Percentiles rank a stretch among this genome's conserved stretches.
These are phyloP conservation scores for Xylaria sp. DNA, from an alignment of 2,329 filamentous ascomycete genomes.

Conservation along the genomic window DNA sequence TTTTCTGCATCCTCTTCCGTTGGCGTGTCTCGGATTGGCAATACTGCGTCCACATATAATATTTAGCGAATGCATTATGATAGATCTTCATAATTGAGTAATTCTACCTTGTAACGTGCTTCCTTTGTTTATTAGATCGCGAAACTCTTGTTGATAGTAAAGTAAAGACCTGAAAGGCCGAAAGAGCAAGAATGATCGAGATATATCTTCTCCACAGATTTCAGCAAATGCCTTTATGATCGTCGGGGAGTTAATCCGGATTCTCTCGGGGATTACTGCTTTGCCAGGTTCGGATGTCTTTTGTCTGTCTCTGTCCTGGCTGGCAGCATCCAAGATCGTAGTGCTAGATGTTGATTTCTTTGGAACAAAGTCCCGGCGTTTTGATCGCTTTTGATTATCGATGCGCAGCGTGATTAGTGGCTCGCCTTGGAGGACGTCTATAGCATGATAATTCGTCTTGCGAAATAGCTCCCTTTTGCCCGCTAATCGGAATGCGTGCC, in stretches of 20 bases:
- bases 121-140: not conserved
- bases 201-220: not conserved
- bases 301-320: not conserved
- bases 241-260: slow-evolving; percentile 10
- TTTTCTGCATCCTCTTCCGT: not conserved
- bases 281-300: not conserved
- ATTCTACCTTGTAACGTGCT: not conserved
- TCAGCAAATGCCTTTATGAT: slow-evolving; percentile 6
- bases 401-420: not conserved
- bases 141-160: slow-evolving; percentile 21
- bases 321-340: not conserved
- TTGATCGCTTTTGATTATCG: not conserved
- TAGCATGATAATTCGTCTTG: slow-evolving; percentile 19
- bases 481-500: slow-evolving; percentile 2
- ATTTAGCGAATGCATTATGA: not conserved
- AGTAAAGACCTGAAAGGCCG: slow-evolving; percentile 16
- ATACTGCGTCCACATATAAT: too few relatives aligned
- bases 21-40: not conserved
- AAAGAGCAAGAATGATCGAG: slow-evolving; percentile 17
- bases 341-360: not conserved
- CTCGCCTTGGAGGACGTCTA: slow-evolving; percentile 20
- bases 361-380: not conserved
- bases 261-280: slow-evolving; percentile 13
- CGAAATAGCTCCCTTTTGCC: slow-evolving; percentile 16
- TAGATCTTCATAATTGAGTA: not conserved